phyloP scores from a whole-genome alignment of 768 basidiomycete species.

The Pleurotus sapidus region DNA sequence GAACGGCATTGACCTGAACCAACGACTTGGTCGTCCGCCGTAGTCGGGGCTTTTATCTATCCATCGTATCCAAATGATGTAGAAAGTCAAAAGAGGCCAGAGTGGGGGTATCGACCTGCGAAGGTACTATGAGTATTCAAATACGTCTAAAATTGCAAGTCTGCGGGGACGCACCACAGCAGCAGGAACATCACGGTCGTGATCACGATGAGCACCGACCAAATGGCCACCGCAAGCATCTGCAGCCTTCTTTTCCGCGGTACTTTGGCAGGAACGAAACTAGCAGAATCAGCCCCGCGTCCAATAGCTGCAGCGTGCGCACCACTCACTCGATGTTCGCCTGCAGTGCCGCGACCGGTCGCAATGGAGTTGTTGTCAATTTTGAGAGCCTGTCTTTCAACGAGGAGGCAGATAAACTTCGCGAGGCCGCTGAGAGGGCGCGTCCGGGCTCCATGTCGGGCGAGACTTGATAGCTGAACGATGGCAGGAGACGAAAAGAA shows the following conservation, averaged over 20 bases:
- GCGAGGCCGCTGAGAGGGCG: slow-evolving; percentile 35
- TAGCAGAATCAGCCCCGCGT: slow-evolving; percentile 19
- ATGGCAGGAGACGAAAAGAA: neutral
- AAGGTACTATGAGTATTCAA: neutral
- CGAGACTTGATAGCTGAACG: neutral
- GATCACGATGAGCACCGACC: slow-evolving; percentile 80
- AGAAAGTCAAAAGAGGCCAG: slow-evolving; percentile 82
- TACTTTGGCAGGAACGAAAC: slow-evolving; percentile 85
- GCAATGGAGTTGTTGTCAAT: slow-evolving; percentile 54
- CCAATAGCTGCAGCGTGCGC: neutral
- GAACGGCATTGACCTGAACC: slow-evolving; percentile 66
- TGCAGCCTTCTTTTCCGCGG: slow-evolving; percentile 85
- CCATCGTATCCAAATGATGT: slow-evolving; percentile 74
- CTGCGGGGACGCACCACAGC: slow-evolving; percentile 63
- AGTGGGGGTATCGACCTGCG: slow-evolving; percentile 81
- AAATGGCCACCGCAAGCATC: slow-evolving; percentile 83
- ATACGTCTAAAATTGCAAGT: neutral
- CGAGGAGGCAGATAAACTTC: slow-evolving; percentile 58
- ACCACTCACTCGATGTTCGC: slow-evolving; percentile 65
- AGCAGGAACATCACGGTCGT: slow-evolving; percentile 66
- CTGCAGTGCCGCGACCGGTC: slow-evolving; percentile 63
- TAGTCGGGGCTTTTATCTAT: slow-evolving; percentile 75
- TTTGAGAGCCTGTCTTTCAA: slow-evolving; percentile 63
- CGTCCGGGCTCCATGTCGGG: slow-evolving; percentile 18
- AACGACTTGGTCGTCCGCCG: slow-evolving; percentile 68